Evolutionary conservation across 257 asterid species (phyloP).

Genomic region (Solanum tarapatanum): DNA sequence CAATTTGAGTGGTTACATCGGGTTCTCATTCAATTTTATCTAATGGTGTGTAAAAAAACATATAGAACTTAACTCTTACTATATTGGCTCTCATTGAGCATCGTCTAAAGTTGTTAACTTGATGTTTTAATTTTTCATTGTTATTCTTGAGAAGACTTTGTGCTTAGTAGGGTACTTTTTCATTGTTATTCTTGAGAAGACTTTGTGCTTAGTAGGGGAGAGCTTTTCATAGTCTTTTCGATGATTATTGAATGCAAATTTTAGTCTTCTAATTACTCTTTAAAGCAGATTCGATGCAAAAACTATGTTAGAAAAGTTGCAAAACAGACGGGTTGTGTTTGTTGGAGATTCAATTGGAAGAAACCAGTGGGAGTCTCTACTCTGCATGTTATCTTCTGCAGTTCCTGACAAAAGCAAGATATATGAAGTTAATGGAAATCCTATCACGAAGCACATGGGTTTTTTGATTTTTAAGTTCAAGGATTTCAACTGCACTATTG

Average conservation of each 20-base stretch:
- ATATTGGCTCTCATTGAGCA: background rate
- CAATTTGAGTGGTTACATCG: background rate
- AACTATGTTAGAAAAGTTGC: constrained; percentile 59
- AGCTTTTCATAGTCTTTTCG: background rate
- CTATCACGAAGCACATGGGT: constrained; percentile 81
- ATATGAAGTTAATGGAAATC: constrained; percentile 69
- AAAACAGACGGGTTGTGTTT: constrained; percentile 44
- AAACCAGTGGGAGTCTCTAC: constrained; percentile 94
- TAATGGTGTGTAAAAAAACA: background rate
- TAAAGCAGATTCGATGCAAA: constrained; percentile 51
- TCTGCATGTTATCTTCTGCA: constrained; percentile 72
- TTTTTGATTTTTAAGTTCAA: constrained; percentile 41
- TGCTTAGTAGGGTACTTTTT: background rate
- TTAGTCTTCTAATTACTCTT: background rate
- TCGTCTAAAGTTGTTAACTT: background rate
- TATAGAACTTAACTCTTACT: background rate
- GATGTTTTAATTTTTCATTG: background rate
- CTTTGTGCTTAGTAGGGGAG: background rate
- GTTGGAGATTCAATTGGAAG: constrained; percentile 87
- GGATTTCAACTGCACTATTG: constrained; percentile 70
- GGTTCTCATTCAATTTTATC: background rate
- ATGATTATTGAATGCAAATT: background rate
- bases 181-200: background rate
- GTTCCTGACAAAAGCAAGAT: constrained; percentile 43
- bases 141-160: too few species aligned